Conservation (phyloP, 1,284 basidiomycete genomes). For the Pyrrhoderma lamaoense region DNA sequence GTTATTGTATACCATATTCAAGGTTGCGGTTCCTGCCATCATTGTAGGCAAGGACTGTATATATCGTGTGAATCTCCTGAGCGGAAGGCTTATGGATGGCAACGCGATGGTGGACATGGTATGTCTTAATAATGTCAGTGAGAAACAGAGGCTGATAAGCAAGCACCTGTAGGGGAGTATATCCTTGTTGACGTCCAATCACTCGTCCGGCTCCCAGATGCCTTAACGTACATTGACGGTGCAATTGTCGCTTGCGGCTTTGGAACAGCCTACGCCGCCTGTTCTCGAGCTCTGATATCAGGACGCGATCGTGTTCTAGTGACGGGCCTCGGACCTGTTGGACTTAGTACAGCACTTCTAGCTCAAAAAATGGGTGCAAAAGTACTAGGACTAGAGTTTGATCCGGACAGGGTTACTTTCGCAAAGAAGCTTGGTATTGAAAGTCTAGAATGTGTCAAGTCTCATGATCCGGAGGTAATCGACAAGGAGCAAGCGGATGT, state of each 20-base stretch:
- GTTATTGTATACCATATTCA: slow-evolving; percentile 19
- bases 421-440: slow-evolving; percentile 14
- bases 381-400: slow-evolving; percentile 18
- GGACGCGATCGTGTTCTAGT: slow-evolving; percentile 17
- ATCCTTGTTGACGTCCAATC: slow-evolving; percentile 15
- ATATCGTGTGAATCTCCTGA: slow-evolving; percentile 15
- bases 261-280: slow-evolving; percentile 18
- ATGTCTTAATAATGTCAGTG: background rate
- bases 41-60: slow-evolving; percentile 14
- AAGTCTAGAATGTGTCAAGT: slow-evolving; percentile 12
- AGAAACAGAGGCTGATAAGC: background rate
- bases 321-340: slow-evolving; percentile 18
- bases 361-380: slow-evolving; percentile 17
- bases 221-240: slow-evolving; percentile 18
- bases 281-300: slow-evolving; percentile 15
- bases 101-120: slow-evolving; percentile 19
- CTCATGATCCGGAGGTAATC: background rate
- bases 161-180: slow-evolving; percentile 12
- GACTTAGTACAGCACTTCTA: slow-evolving; percentile 15
- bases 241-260: slow-evolving; percentile 18
- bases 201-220: slow-evolving; percentile 14
- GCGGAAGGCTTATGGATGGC: slow-evolving; percentile 18
- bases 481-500: slow-evolving; percentile 11
- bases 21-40: slow-evolving; percentile 17
- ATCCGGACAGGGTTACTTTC: slow-evolving; percentile 16